Base-by-base conservation (phyloP, 2,329 filamentous ascomycete genomes). In the Claviceps purpurea region DNA sequence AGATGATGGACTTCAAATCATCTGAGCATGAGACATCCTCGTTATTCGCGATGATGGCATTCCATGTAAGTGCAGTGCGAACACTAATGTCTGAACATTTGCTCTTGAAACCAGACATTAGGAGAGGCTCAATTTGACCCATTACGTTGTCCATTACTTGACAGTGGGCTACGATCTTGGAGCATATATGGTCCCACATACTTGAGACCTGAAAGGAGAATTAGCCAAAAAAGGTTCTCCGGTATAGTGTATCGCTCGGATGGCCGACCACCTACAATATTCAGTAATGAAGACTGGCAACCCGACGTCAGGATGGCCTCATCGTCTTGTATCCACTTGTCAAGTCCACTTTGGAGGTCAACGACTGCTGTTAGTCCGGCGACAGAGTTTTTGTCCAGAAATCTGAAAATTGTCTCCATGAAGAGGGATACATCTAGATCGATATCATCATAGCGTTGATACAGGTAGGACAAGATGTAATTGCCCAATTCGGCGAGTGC, bases 21-120 rank as follows among this genome's bases (percentile, higher is more conserved):
- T 76, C 66, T 0, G 89, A 85, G 64, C 87, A 91, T 24, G 78
- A 68, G 1, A 89, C 61, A 5, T 69, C 68, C 3, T 78, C 71
- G 41, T 78, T 74, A 16, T 76, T 69, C 20, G 81, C 81, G 60
- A 88, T 89, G 0, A 82, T 76, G 0, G 67, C 63, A 58, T 89
- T 90, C 89, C 89, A 96, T 55, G 73, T 59, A 24, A 69, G 68
- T 40, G 71, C 66, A 18, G 74, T 68, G 61, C 62, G 72, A 64
- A 66, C 81, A 56, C 70, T 86, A 59, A 71, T 76, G 54, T 64
- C 69, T 52, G 61, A 68, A 61, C 75, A 85, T 64, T 70, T 83
- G 69, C 70, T 83, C 56, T 65, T 75, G 65, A 76, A 84, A 1
- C 74, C 77, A 11, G 76, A 73, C 43, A 72, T 75, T 16, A 84